Evolutionary conservation across 1,284 basidiomycete genomes (phyloP), one percentile per base, ranked within the genome.

Genomic region (Blastosporella zonata): DNA sequence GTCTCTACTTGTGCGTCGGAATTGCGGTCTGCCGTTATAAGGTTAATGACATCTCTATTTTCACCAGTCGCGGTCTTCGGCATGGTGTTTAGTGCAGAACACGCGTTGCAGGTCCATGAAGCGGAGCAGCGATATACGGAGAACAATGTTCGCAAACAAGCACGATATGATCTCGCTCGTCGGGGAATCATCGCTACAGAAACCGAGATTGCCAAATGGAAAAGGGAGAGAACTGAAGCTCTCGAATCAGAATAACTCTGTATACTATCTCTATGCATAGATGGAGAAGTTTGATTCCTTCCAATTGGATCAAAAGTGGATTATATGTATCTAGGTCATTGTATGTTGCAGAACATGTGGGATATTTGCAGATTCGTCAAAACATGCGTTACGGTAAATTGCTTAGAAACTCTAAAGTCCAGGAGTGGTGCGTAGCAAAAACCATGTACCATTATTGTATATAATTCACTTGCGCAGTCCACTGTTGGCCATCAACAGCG

Each of bases 141-240:
- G 63, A 82, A 84, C 56, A 68, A 74, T 6, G 68, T 93, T 33
- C 81, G 91, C 25, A 77, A 79, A 43, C 75, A 88, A 62, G 91
- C 91, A 10, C 77, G 87, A 25, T 70, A 85, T 34, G 88, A 90
- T 46, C 77, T 94, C 46, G 82, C 84, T 10, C 75, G 79, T 31
- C 77, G 79, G 53, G 90, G 90, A 15, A 73, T 89, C 40, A 78
- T 93, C 50, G 81, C 84, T 3, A 92, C 90, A 6, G 91, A 94
- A 66, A 81, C 83, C 8, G 90, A 89, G 59, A 93, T 93, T 39
- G 73, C 81, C 33, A 83, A 81, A 62, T 94, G 91, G 91, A 84
- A 80, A 62, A 77, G 73, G 57, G 71, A 72, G 45, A 66, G 59
- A 31, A 55, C 62, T 15, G 52, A 50, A 35, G 35, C 43, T 34